Evolutionary conservation across 164 flowering plant species (phyloP).

Genomic region (Warburgia ugandensis): DNA sequence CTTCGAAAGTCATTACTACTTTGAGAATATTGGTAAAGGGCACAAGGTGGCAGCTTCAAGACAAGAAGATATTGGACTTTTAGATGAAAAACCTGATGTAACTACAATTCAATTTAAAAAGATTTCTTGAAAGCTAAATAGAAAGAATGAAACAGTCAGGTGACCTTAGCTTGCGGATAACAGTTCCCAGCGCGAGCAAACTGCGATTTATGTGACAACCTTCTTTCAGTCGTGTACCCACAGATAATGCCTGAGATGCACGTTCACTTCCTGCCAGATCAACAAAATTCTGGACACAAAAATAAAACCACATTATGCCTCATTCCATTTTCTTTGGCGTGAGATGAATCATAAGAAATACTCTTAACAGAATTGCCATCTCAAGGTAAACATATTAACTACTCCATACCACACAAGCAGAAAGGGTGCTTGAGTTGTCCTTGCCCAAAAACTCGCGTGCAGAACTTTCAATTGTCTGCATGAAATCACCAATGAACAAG

Average conservation of each 20-base stretch:
- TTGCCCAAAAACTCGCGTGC: conserved; percentile 42
- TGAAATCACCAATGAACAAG: neutral
- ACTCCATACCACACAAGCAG: conserved; percentile 75
- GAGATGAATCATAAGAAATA: neutral
- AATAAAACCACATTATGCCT: neutral
- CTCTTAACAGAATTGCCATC: neutral
- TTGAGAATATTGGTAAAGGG: too few species aligned
- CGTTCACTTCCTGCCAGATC: conserved; percentile 99
- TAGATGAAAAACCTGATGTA: too few species aligned
- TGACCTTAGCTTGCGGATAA: conserved; percentile 84
- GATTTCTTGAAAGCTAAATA: neutral
- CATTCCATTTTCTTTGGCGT: neutral
- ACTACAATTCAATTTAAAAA: too few species aligned
- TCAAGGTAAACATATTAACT: neutral
- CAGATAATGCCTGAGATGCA: conserved; percentile 82
- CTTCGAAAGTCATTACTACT: too few species aligned
- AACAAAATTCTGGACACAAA: conserved; percentile 63
- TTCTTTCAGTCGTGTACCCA: conserved; percentile 86
- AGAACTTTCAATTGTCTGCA: conserved; percentile 85
- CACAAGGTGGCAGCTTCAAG: too few species aligned
- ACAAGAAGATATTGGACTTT: too few species aligned
- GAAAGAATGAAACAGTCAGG: neutral
- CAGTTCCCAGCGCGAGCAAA: conserved; percentile 85
- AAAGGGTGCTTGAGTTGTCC: conserved; percentile 53
- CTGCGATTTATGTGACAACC: conserved; percentile 97